Conservation (phyloP, 1,284 basidiomycete species). For the Microbotryum silenes-acaulis region DNA sequence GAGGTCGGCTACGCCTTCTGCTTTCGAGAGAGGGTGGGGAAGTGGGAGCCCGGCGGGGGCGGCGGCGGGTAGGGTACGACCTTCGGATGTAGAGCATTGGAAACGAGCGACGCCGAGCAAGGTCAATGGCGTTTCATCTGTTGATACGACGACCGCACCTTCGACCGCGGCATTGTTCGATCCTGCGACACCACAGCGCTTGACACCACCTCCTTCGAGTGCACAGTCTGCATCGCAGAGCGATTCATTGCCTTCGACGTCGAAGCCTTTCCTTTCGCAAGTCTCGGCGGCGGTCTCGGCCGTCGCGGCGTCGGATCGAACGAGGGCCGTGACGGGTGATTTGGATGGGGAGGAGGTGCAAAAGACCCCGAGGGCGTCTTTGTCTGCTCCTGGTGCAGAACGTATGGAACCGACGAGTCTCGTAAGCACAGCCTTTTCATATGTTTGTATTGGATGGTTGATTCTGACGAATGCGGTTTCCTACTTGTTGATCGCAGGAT, state of each 20-base stretch:
- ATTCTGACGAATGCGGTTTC: constrained; percentile 1
- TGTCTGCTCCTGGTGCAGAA: constrained; percentile 23
- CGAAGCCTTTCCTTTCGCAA: too few relatives aligned
- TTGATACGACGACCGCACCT: constrained; percentile 55
- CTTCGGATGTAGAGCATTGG: background rate
- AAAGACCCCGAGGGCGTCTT: constrained; percentile 18
- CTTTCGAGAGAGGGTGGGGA: background rate
- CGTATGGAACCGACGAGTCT: background rate
- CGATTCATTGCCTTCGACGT: too few relatives aligned
- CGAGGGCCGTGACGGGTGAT: constrained; percentile 54
- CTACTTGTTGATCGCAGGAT: too few relatives aligned
- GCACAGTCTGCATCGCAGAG: too few relatives aligned
- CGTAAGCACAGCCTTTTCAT: background rate
- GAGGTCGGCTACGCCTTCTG: too few relatives aligned
- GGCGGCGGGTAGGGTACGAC: constrained; percentile 16
- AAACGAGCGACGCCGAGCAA: background rate
- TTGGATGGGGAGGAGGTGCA: constrained; percentile 47
- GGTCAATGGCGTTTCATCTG: constrained; percentile 23
- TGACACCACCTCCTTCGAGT: background rate
- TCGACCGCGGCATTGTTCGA: constrained; percentile 11
- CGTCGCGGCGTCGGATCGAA: constrained; percentile 1
- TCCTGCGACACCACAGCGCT: constrained; percentile 31
- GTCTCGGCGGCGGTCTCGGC: background rate
- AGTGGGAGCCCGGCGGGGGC: background rate
- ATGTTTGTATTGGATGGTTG: background rate